Percentiles rank a stretch among this genome's conserved stretches.
phyloP scores from a whole-genome alignment of 371 early-diverging fungal species.

The Polyrhizophydium stewartii region DNA sequence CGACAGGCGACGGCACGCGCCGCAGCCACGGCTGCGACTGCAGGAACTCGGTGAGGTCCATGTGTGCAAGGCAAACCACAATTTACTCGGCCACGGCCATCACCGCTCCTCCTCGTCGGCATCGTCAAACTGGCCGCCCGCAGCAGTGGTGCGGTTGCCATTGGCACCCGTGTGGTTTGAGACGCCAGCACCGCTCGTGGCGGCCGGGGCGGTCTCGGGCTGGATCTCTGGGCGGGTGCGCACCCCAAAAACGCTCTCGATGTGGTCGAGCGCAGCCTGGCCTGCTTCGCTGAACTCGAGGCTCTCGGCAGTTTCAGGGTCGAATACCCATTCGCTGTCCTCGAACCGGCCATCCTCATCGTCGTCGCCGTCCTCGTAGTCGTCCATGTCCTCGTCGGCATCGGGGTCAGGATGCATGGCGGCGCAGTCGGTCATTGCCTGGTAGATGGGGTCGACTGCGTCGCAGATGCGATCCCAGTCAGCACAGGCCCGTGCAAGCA shows the following conservation, averaged over 20 bases:
- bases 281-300: conserved; percentile 16
- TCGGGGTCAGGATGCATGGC: conserved; percentile 66
- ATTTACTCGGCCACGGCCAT: no score
- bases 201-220: background rate
- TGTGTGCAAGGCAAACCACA: no score
- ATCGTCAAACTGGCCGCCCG: background rate
- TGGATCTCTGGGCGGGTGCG: background rate
- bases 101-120: background rate
- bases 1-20: no score
- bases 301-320: conserved; percentile 2
- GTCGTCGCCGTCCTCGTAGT: conserved; percentile 27
- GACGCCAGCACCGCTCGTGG: no score
- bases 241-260: conserved; percentile 30
- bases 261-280: conserved; percentile 29
- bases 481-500: background rate
- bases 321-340: background rate
- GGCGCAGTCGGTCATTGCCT: conserved; percentile 71
- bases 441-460: conserved; percentile 67
- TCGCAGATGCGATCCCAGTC: background rate
- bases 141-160: background rate
- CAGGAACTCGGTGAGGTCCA: no score
- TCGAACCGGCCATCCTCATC: conserved; percentile 34
- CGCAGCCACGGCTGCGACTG: no score
- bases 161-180: no score
- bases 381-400: conserved; percentile 21